Evolutionary conservation across 306 rosid genomes (phyloP), one percentile per base, ranked within the genome.

Genomic region (Malus orientalis): DNA sequence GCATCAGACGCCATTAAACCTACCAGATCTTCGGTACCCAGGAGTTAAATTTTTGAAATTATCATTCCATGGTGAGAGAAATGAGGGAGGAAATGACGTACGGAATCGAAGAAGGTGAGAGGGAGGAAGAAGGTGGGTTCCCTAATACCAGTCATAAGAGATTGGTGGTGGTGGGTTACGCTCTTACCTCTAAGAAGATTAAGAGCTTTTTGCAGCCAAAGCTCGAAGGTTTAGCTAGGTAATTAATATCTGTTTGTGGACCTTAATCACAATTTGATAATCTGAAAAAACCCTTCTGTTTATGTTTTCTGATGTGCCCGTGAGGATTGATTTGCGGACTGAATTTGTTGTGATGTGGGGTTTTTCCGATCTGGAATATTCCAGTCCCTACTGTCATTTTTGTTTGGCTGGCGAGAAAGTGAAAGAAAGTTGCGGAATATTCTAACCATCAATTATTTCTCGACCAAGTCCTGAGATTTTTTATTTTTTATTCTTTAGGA

Each of bases 141-240:
- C 75, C 87, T 61, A 68, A 2, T 22, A 38, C 5, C 81, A 79
- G 18, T 71, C 90, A 84, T 1, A 84, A 62, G 78, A 87, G 86
- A 71, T 38, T 75, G 20, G 83, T 85, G 70, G 91, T 93, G 13
- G 98, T 93, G 61, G 98, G 98, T 19, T 93, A 91, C 61, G 98
- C 98, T 72, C 98, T 93, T 36, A 93, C 98, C 75, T 89, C 96
- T 11, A 93, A 93, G 90, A 93, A 93, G 88, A 87, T 83, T 51
- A 88, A 93, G 96, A 93, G 98, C 82, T 93, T 93, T 64, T 75
- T 93, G 91, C 91, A 93, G 85, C 98, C 98, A 1, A 89, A 89
- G 87, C 93, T 93, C 70, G 92, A 91, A 87, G 86, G 88, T 60
- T 81, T 91, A 64, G 98, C 98, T 85, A 89, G 98, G 98, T 91